Percentiles rank a stretch among this genome's conserved stretches.
phyloP scores from a whole-genome alignment of 345 rosid genomes.

The Salix purpurea region DNA sequence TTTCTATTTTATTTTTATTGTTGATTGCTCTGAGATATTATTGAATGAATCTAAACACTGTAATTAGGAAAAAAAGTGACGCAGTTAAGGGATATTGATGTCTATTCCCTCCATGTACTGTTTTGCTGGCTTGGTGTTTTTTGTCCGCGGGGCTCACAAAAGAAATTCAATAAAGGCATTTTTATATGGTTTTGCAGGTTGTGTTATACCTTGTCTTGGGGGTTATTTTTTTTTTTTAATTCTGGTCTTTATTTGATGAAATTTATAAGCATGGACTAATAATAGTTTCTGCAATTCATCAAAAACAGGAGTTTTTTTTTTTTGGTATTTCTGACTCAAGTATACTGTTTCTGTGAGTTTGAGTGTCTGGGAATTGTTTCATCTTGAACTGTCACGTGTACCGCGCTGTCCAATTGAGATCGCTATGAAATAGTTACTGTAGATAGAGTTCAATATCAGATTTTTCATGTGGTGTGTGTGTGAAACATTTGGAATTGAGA shows the following conservation, averaged over 20 bases:
- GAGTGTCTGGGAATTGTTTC: not conserved
- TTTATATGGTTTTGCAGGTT: not conserved
- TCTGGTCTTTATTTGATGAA: not conserved
- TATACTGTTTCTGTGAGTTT: not conserved
- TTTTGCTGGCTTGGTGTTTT: not conserved
- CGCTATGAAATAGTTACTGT: not conserved
- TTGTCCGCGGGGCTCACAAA: not conserved
- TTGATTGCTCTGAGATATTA: not conserved
- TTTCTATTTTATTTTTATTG: not conserved
- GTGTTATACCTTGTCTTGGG: not conserved
- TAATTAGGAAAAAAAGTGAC: too few species aligned
- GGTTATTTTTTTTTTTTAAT: not conserved
- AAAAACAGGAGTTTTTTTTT: not conserved
- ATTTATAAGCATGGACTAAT: not conserved
- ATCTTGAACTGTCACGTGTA: not conserved
- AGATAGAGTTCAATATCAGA: not conserved
- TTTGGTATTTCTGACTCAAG: not conserved
- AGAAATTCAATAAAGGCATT: not conserved
- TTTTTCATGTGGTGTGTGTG: not conserved
- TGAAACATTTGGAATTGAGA: not conserved
- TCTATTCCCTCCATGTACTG: too few species aligned
- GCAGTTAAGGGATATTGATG: too few species aligned
- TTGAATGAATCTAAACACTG: not conserved
- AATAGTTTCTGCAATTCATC: not conserved
- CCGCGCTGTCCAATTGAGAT: not conserved